phyloP scores from a whole-genome alignment of 441 rosid species.

The Manihot esculenta region DNA sequence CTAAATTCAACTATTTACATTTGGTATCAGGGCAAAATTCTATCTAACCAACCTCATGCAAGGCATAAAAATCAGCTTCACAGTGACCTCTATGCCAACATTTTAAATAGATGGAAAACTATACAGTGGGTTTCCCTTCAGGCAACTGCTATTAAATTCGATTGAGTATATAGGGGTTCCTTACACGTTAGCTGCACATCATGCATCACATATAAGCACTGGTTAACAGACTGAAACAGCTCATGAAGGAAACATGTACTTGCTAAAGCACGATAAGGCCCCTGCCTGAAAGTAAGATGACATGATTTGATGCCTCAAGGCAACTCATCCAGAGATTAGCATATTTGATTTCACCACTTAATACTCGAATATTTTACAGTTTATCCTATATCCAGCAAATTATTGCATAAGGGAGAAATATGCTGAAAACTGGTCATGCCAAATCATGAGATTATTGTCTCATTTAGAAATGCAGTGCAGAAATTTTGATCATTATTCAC shows the following conservation, averaged over 20 bases:
- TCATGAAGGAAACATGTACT: background rate
- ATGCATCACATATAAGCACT: background rate
- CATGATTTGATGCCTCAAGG: background rate
- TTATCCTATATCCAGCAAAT: background rate
- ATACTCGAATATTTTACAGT: background rate
- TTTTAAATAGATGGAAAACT: background rate
- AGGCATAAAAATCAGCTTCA: background rate
- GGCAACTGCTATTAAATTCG: background rate
- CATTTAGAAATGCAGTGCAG: background rate
- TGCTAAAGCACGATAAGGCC: background rate
- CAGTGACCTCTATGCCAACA: background rate
- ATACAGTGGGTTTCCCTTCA: background rate
- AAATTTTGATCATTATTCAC: background rate
- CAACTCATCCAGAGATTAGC: background rate
- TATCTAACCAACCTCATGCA: background rate
- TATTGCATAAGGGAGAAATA: background rate
- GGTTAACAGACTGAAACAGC: background rate
- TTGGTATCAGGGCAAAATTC: constrained; percentile 5
- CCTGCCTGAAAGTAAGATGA: background rate
- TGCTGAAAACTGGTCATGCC: background rate
- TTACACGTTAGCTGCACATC: background rate
- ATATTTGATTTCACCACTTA: background rate
- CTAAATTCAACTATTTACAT: background rate
- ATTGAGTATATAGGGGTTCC: background rate
- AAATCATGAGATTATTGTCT: background rate